Evolutionary conservation across 2,329 filamentous ascomycete genomes (phyloP), one percentile per base, ranked within the genome.

Genomic region (Mycosphaerella arachidis): DNA sequence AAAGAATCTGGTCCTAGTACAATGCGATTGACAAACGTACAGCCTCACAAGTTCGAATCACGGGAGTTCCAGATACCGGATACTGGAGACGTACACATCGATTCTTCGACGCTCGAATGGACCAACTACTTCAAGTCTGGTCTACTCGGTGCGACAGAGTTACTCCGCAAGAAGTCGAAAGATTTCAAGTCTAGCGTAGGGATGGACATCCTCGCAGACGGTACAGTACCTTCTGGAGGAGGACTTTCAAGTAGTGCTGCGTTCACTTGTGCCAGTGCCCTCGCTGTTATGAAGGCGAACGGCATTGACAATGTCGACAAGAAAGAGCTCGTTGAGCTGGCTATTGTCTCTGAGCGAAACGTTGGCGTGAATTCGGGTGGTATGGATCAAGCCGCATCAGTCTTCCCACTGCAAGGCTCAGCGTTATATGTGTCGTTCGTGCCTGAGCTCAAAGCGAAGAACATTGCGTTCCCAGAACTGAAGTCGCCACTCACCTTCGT

Each of bases 41-140:
- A 90, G 63, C 80, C 83, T 16, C 78, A 84, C 55, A 92, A 89
- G 74, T 99, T 96, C 73, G 83, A 89, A 1, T 76, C 86, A 1
- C 84, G 85, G 66, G 85, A 90, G 67, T 95, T 97, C 72, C 82
- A 86, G 50, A 82, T 97, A 8, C 84, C 89, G 1, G 66, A 73
- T n/a, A 76, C 79, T 56, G 79, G 78, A 48, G 76, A 78, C n/a
- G 76, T 81, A 16, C 72, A 77, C 10, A 96, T 99, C 69, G 92
- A 97, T 74, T 84, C 91, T 7, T 86, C 86, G 18, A 84, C 88
- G 67, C 89, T 95, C 66, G 92, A 97, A 77, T 99, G 94, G 94
- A 90, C 91, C 59, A 99, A 97, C 75, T 99, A 99, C 81, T 97
- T 99, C 84, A 95, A 94, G 78, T 90, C 91, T 56, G 94, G 94